These are phyloP conservation scores for Helicostylum pulchrum DNA, from an alignment of 192 early-diverging fungal genomes.

Conservation along the genomic window DNA sequence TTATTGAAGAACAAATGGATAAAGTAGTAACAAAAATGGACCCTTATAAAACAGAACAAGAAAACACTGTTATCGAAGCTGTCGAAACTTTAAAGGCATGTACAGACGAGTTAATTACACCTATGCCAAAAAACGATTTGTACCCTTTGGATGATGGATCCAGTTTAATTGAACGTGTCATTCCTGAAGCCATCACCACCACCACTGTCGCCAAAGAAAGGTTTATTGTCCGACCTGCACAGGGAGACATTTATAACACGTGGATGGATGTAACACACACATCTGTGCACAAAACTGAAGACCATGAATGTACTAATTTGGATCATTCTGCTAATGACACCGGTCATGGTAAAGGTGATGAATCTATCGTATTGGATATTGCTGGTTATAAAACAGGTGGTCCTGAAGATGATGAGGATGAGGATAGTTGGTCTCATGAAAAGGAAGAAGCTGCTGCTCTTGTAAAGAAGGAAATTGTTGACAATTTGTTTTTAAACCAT, in stretches of 20 bases:
- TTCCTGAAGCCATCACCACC: conserved; percentile 28
- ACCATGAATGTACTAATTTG: background rate
- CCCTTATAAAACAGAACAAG: background rate
- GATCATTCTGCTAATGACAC: background rate
- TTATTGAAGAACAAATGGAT: conserved; percentile 38
- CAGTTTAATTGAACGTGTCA: conserved; percentile 31
- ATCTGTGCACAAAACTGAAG: conserved; percentile 6
- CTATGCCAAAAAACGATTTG: conserved; percentile 19
- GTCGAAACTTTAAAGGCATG: background rate
- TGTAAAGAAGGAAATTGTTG: too few relatives aligned
- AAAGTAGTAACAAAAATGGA: conserved; percentile 34
- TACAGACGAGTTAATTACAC: background rate
- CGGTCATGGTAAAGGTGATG: conserved; percentile 27
- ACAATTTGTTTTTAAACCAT: too few relatives aligned
- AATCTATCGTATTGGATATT: conserved; percentile 32
- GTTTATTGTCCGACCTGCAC: conserved; percentile 36
- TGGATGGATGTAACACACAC: conserved; percentile 35
- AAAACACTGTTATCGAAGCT: background rate
- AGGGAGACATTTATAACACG: conserved; percentile 23
- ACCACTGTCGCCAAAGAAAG: conserved; percentile 35
- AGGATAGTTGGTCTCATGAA: conserved; percentile 11
- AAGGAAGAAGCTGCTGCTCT: too few relatives aligned
- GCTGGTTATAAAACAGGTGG: conserved; percentile 41
- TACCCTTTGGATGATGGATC: conserved; percentile 35
- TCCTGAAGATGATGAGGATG: conserved; percentile 1